Percentiles rank a stretch among this genome's conserved stretches.
These are phyloP conservation scores for Kazachstania africana DNA, from an alignment of 805 yeast species.

Conservation along the genomic window DNA sequence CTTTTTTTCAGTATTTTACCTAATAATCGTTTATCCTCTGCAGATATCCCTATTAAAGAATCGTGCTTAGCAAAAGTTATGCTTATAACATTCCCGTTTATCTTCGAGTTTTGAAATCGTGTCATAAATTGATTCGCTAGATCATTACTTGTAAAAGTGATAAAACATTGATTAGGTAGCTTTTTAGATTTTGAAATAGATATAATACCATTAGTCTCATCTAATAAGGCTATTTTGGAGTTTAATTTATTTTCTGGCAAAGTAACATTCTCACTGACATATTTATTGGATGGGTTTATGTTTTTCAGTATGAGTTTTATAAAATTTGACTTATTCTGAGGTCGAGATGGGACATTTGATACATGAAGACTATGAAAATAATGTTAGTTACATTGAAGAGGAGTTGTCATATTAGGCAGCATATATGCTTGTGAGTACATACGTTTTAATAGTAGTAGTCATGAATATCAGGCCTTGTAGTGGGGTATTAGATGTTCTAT, in stretches of 20 bases:
- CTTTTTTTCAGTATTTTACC: conserved; percentile 9
- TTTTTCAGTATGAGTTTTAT: conserved; percentile 9
- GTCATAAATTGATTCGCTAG: no score
- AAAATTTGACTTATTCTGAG: conserved; percentile 12
- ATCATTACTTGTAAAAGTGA: conserved; percentile 17
- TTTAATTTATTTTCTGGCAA: not conserved
- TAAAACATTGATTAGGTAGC: conserved; percentile 13
- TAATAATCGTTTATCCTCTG: conserved; percentile 16
- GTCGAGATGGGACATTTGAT: conserved; percentile 15
- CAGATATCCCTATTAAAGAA: no score
- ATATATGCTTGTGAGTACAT: no score
- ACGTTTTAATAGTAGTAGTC: no score
- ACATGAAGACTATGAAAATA: not conserved
- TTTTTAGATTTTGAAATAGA: conserved; percentile 8
- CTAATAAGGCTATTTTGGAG: conserved; percentile 1
- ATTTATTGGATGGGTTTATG: conserved; percentile 11
- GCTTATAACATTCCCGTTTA: no score
- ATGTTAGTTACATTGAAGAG: no score
- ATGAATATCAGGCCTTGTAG: no score
- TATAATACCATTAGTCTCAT: conserved; percentile 10
- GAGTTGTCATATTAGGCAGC: no score
- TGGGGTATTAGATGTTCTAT: no score
- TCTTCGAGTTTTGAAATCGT: no score
- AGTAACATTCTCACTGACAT: conserved; percentile 4
- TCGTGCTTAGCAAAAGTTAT: no score